phyloP scores from a whole-genome alignment of 805 yeast species.

The Aciculoconidium aculeatum region DNA sequence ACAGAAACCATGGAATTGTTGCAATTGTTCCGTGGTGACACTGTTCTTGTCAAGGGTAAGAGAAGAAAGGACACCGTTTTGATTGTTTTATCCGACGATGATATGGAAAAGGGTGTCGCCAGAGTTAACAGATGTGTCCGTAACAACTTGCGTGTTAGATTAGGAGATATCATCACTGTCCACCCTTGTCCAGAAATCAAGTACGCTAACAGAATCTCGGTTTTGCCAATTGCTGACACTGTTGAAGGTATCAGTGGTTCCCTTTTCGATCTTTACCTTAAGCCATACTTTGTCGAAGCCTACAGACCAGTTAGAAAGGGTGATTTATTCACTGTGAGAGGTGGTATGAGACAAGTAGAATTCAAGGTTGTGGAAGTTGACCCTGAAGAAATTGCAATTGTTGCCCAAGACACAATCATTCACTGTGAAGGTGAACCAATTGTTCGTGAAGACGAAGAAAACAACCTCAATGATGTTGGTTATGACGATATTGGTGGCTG shows the following conservation, averaged over 20 bases:
- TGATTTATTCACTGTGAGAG: constrained; percentile 92
- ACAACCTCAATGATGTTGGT: constrained; percentile 93
- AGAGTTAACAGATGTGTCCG: constrained; percentile 94
- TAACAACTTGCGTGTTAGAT: constrained; percentile 86
- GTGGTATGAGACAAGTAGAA: constrained; percentile 99
- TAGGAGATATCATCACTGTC: constrained; percentile 86
- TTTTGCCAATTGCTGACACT: constrained; percentile 95
- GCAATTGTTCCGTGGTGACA: constrained; percentile 96
- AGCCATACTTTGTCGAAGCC: constrained; percentile 98
- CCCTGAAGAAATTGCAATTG: constrained; percentile 95
- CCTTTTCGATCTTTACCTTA: constrained; percentile 88
- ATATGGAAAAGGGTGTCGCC: constrained; percentile 91
- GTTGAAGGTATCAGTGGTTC: constrained; percentile 98
- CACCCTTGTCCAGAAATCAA: constrained; percentile 98
- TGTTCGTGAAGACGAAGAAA: constrained; percentile 96
- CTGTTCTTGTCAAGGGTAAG: constrained; percentile 95
- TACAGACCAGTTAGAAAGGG: constrained; percentile 98
- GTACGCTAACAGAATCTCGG: constrained; percentile 91
- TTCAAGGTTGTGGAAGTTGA: constrained; percentile 98
- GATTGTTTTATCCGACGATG: constrained; percentile 94
- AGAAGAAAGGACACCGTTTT: constrained; percentile 96
- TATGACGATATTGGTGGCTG: constrained; percentile 99
- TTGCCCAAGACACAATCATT: constrained; percentile 95
- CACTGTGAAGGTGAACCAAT: constrained; percentile 99
- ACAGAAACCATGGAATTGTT: constrained; percentile 92